A percentile compares a stretch with the other conserved stretches of the same genome.
phyloP scores from a whole-genome alignment of 495 filamentous ascomycete genomes.

The Podospora tetraspora region DNA sequence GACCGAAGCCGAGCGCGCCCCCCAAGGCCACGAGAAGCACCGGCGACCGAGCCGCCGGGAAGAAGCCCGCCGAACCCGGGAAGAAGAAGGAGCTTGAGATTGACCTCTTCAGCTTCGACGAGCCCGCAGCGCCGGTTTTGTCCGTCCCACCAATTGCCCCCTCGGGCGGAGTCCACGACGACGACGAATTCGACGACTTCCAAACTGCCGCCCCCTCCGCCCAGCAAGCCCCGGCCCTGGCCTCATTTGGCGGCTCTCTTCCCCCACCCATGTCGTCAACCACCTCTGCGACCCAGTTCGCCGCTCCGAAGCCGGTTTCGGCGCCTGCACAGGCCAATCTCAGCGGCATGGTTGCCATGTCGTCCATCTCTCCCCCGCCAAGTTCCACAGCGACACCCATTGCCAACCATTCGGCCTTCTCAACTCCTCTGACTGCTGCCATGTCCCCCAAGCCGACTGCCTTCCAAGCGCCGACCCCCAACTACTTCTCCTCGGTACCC shows the following conservation, averaged over 20 bases:
- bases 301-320: constrained; percentile 76
- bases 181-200: constrained; percentile 98
- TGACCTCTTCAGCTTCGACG: constrained; percentile 87
- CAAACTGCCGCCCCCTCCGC: constrained; percentile 74
- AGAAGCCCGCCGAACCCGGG: constrained; percentile 55
- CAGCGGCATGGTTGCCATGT: constrained; percentile 70
- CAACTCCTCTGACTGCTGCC: constrained; percentile 39
- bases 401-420: constrained; percentile 51
- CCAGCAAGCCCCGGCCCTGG: constrained; percentile 27
- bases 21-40: constrained; percentile 38
- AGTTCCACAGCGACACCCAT: constrained; percentile 50
- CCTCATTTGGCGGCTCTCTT: constrained; percentile 47
- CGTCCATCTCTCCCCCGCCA: constrained; percentile 70
- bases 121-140: constrained; percentile 43
- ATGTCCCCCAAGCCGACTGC: constrained; percentile 28
- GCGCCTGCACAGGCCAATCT: constrained; percentile 74
- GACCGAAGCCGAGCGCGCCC: constrained; percentile 35
- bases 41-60: constrained; percentile 36
- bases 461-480: constrained; percentile 66
- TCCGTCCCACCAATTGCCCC: constrained; percentile 52
- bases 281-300: constrained; percentile 65
- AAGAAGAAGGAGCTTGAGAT: constrained; percentile 80
- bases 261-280: constrained; percentile 57
- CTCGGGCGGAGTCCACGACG: constrained; percentile 52
- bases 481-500: constrained; percentile 87